Base-by-base conservation (phyloP, 2,329 filamentous ascomycete genomes). In the Camillea tinctor region DNA sequence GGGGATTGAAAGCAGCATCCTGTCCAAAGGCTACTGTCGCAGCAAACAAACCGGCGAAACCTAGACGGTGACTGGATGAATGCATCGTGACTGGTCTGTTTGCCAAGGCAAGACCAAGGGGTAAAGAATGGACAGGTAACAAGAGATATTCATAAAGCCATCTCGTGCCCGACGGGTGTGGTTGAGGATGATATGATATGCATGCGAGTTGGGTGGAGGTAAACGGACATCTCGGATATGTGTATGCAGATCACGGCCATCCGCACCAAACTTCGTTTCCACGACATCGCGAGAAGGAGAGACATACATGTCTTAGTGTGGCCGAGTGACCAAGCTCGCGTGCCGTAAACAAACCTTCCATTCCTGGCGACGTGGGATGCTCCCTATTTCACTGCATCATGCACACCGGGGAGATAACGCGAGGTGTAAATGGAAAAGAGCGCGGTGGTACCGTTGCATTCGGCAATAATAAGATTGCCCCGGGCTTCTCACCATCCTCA, bases 1-100 rank as follows among this genome's bases (percentile, higher is more conserved):
- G 70, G 54, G 75, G 72, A 63, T 78, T 70, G 59, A 71, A 68
- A 20, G 59, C 66, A 3, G 63, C 67, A 55, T 56, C 57, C 23
- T 53, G 62, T n/a, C 58, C 59, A 20, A 66, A n/a, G 24, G 61
- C 51, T 2, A 57, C 60, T 9, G 63, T 58, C 13, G 66, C 58
- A 55, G 60, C 24, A 9, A 68, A 23, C 50, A 71, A 26, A 19
- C 52, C 60, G 50, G 66, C 53, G 17, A 66, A 59, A 44, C 58
- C 23, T n/a, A 64, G 48, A 26, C 57, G 56, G 55, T 54, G 55
- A 57, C 53, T 51, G 17, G 59, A 56, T 51, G 63, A 59, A 63
- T 58, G 57, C 69, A 71, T 72, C 44, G 56, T 62, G 62, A 59
- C 57, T 22, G 49, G 54, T 19, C 57, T 60, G 19, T 59, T 53